phyloP scores from a whole-genome alignment of 2,329 filamentous ascomycete genomes.

The Clathrospora elynae region DNA sequence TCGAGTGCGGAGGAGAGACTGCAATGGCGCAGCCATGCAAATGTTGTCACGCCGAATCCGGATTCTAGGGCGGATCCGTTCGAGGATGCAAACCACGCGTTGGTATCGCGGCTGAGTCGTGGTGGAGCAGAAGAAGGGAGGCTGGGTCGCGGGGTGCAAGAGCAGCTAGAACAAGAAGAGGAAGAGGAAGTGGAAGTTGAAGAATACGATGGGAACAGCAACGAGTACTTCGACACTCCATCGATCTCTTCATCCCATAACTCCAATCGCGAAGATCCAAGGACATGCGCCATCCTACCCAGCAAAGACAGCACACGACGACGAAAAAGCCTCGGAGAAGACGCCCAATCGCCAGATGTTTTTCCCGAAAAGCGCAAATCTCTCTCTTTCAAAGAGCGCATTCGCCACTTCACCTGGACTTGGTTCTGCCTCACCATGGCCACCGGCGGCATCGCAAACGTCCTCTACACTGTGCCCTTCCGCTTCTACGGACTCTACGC shows the following conservation, averaged over 20 bases:
- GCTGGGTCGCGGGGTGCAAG: neutral
- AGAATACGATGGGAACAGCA: constrained; percentile 1
- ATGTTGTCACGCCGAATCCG: constrained; percentile 22
- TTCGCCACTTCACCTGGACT: constrained; percentile 73
- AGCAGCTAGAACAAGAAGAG: constrained; percentile 6
- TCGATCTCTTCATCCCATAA: constrained; percentile 4
- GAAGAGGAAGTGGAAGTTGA: constrained; percentile 6
- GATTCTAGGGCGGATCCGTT: constrained; percentile 28
- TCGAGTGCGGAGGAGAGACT: constrained; percentile 29
- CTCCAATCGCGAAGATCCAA: neutral
- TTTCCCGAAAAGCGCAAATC: constrained; percentile 8
- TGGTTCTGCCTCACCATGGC: constrained; percentile 76
- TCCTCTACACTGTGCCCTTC: constrained; percentile 57
- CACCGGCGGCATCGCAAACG: constrained; percentile 65
- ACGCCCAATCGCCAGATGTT: too few relatives aligned
- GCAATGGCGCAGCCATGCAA: constrained; percentile 33
- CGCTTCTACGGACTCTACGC: constrained; percentile 53
- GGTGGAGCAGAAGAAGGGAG: neutral
- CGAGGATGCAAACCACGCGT: constrained; percentile 17
- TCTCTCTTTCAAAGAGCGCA: constrained; percentile 57
- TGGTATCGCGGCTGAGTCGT: constrained; percentile 3
- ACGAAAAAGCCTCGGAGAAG: neutral
- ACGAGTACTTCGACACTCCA: constrained; percentile 1
- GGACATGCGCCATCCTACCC: neutral
- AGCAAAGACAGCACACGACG: constrained; percentile 7